Evolutionary conservation across 2,329 filamentous ascomycete genomes (phyloP).

Genomic region (Ophiostoma pallidulum): DNA sequence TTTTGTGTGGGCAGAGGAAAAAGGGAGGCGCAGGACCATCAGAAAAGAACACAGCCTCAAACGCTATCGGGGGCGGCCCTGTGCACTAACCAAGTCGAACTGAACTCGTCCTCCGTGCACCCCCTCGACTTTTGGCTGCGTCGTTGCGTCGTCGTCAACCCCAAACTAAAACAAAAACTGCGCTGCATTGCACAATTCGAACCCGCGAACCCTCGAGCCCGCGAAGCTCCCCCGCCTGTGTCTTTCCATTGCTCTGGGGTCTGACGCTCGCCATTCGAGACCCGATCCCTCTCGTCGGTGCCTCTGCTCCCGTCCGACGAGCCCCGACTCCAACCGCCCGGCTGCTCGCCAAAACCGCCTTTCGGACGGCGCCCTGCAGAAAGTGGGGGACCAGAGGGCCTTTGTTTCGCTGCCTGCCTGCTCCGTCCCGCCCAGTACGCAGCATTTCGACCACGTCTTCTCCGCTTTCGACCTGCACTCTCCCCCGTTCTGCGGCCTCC

Average conservation of each 20-base stretch:
- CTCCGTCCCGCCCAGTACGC: conserved; percentile 2
- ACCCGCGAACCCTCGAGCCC: not conserved
- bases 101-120: too few relatives aligned
- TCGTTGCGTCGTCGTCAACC: too few relatives aligned
- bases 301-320: too few relatives aligned
- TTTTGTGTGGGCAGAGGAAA: not conserved
- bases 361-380: conserved; percentile 5
- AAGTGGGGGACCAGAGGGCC: conserved; percentile 9
- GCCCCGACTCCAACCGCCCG: too few relatives aligned
- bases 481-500: conserved; percentile 4
- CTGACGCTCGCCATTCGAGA: too few relatives aligned
- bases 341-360: too few relatives aligned
- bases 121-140: too few relatives aligned
- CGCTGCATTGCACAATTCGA: too few relatives aligned
- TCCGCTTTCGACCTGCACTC: conserved; percentile 8
- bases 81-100: too few relatives aligned
- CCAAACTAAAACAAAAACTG: too few relatives aligned
- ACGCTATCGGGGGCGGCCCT: conserved; percentile 12
- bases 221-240: not conserved
- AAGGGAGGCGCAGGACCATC: not conserved
- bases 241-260: not conserved
- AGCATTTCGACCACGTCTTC: conserved; percentile 3
- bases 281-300: too few relatives aligned
- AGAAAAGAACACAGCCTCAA: conserved; percentile 5
- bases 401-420: conserved; percentile 9